Percentiles rank a stretch among this genome's conserved stretches.
These are phyloP conservation scores for Cinnamomum micranthum DNA, from an alignment of 164 flowering plant species.

Conservation along the genomic window DNA sequence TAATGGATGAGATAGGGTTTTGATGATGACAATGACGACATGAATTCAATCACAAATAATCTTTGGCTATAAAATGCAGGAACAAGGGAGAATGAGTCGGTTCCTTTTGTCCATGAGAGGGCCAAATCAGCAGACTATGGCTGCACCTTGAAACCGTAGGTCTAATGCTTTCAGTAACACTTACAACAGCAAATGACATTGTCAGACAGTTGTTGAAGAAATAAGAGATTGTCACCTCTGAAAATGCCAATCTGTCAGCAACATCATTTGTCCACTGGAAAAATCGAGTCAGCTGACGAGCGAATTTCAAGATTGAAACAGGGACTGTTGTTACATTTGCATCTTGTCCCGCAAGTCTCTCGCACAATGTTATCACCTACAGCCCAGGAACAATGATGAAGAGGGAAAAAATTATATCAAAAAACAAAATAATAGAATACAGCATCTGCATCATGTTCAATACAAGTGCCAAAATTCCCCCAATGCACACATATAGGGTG, in stretches of 20 bases:
- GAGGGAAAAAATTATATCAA: background rate
- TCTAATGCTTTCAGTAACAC: background rate
- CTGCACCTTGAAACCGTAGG: background rate
- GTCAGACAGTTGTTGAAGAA: background rate
- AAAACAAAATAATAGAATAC: background rate
- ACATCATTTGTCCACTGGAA: slow-evolving; percentile 99
- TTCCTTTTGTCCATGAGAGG: too few relatives aligned
- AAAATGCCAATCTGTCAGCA: slow-evolving; percentile 96
- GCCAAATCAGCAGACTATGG: too few relatives aligned
- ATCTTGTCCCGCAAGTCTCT: slow-evolving; percentile 98
- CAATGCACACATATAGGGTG: background rate
- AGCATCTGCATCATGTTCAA: background rate
- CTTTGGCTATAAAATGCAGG: too few relatives aligned
- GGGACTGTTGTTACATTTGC: slow-evolving; percentile 97
- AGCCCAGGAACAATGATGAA: slow-evolving; percentile 3
- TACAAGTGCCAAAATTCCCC: too few relatives aligned
- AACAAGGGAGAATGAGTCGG: too few relatives aligned
- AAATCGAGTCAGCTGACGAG: slow-evolving; percentile 78
- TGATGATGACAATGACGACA: too few relatives aligned
- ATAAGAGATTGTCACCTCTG: slow-evolving; percentile 59
- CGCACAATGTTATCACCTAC: slow-evolving; percentile 92
- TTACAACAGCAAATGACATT: background rate
- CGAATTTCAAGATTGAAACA: slow-evolving; percentile 75
- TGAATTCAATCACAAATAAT: too few relatives aligned
- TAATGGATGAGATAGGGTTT: too few relatives aligned